phyloP scores from a whole-genome alignment of 2,329 filamentous ascomycete genomes.

The Clonostachys sp. region DNA sequence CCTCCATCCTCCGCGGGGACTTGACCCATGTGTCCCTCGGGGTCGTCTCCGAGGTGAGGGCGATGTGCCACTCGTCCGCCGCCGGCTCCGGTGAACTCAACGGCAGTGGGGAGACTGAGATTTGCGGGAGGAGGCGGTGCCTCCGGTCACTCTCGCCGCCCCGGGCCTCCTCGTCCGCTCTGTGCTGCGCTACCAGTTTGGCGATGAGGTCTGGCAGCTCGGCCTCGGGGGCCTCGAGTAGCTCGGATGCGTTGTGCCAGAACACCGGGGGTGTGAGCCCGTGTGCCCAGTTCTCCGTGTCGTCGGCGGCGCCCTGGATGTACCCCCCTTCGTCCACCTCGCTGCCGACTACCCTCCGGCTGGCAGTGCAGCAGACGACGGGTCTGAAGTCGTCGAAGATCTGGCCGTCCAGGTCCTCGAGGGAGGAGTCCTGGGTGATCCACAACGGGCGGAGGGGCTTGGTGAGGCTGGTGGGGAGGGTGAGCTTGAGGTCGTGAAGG shows the following conservation, averaged over 20 bases:
- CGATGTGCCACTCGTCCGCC: constrained; percentile 20
- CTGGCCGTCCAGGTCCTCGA: constrained; percentile 13
- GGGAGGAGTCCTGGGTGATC: constrained; percentile 66
- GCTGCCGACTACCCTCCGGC: constrained; percentile 59
- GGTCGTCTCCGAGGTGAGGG: constrained; percentile 34
- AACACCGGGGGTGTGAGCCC: constrained; percentile 76
- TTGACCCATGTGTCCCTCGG: constrained; percentile 34
- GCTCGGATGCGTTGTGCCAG: constrained; percentile 61
- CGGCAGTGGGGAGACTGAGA: constrained; percentile 29
- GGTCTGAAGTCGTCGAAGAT: constrained; percentile 60
- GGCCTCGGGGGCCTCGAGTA: constrained; percentile 63
- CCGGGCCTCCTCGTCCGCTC: constrained; percentile 6
- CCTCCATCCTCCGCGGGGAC: constrained; percentile 36
- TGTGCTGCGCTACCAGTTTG: neutral
- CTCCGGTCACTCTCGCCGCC: neutral
- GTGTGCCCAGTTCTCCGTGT: constrained; percentile 87
- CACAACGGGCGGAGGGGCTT: constrained; percentile 77
- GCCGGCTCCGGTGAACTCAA: constrained; percentile 6
- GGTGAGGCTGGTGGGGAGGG: constrained; percentile 49
- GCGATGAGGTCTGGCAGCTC: constrained; percentile 50
- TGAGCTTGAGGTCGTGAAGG: constrained; percentile 50
- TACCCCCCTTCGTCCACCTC: constrained; percentile 65
- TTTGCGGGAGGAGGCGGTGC: constrained; percentile 21
- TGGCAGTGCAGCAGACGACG: constrained; percentile 82
- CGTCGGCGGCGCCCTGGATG: constrained; percentile 91